A percentile compares a stretch with the other conserved stretches of the same genome.
Evolutionary conservation across 2,329 filamentous ascomycete species (phyloP).

Genomic region (Talaromyces sp.): DNA sequence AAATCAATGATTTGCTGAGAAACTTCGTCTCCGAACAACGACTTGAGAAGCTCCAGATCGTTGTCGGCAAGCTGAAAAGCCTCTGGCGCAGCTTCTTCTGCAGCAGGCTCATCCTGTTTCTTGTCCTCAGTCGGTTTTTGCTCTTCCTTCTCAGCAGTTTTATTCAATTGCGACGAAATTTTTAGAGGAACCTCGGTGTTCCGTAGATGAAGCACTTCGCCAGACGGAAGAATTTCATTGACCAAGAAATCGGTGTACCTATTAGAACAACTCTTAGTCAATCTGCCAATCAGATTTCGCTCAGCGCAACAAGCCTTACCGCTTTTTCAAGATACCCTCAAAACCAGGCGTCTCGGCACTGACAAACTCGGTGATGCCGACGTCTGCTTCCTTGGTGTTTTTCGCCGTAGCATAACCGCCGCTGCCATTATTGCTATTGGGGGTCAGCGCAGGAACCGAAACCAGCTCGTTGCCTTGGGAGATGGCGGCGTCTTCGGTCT

Average conservation of each 20-base stretch:
- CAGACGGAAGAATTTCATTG: slow-evolving; percentile 76
- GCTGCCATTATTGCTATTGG: background rate
- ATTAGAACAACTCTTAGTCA: slow-evolving; percentile 2
- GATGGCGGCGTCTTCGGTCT: slow-evolving; percentile 17
- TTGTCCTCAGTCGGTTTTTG: slow-evolving; percentile 6
- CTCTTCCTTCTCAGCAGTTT: slow-evolving; percentile 6
- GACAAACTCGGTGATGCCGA: slow-evolving; percentile 63
- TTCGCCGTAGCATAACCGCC: background rate
- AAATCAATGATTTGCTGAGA: slow-evolving; percentile 51
- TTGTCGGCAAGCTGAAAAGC: slow-evolving; percentile 38
- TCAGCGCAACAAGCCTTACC: slow-evolving; percentile 32
- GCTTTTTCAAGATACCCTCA: slow-evolving; percentile 62
- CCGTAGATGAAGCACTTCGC: slow-evolving; percentile 68
- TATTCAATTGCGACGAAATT: slow-evolving; percentile 9
- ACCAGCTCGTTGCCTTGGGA: slow-evolving; percentile 14
- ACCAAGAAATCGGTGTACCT: slow-evolving; percentile 91
- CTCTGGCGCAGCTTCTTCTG: slow-evolving; percentile 12
- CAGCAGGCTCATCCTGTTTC: slow-evolving; percentile 1
- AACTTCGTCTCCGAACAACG: slow-evolving; percentile 49
- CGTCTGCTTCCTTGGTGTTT: slow-evolving; percentile 37
- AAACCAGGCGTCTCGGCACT: slow-evolving; percentile 56
- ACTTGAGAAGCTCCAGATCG: slow-evolving; percentile 41
- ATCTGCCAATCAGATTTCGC: background rate
- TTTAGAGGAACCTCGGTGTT: slow-evolving; percentile 35
- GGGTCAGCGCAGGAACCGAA: slow-evolving; percentile 13